A percentile compares a stretch with the other conserved stretches of the same genome.
Evolutionary conservation across 495 filamentous ascomycete species (phyloP).

Genomic region (Talaromyces nanjingensis): DNA sequence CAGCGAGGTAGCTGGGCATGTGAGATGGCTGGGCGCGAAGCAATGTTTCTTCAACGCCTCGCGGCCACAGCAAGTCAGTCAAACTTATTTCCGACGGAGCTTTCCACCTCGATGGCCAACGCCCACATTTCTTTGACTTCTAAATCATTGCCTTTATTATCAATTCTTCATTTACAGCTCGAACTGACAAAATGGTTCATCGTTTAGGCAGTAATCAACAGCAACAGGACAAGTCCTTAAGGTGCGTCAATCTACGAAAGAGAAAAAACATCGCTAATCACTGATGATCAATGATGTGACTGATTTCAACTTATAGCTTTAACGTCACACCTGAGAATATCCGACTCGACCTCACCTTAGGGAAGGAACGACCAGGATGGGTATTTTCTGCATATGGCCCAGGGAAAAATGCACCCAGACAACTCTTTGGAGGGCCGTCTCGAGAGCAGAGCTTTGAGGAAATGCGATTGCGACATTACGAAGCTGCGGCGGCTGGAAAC

Average conservation of each 20-base stretch:
- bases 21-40: background rate
- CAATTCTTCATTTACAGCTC: background rate
- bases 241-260: background rate
- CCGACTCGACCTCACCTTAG: slow-evolving; percentile 50
- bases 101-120: background rate
- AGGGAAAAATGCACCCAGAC: slow-evolving; percentile 60
- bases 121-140: background rate
- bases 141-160: background rate
- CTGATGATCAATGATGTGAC: background rate
- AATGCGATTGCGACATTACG: slow-evolving; percentile 61
- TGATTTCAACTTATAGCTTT: slow-evolving; percentile 25
- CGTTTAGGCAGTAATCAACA: background rate
- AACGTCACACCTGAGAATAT: slow-evolving; percentile 50
- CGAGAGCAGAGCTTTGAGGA: slow-evolving; percentile 83
- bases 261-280: background rate
- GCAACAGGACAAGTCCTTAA: slow-evolving; percentile 8
- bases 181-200: background rate
- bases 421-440: slow-evolving; percentile 71
- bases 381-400: slow-evolving; percentile 79
- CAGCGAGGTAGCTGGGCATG: background rate
- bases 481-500: slow-evolving; percentile 51
- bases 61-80: background rate
- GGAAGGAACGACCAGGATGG: slow-evolving; percentile 65
- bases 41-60: background rate
- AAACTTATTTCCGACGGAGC: background rate